These are phyloP conservation scores for Pseudognaphalium luteoalbum DNA, from an alignment of 129 eudicot species.

Conservation along the genomic window DNA sequence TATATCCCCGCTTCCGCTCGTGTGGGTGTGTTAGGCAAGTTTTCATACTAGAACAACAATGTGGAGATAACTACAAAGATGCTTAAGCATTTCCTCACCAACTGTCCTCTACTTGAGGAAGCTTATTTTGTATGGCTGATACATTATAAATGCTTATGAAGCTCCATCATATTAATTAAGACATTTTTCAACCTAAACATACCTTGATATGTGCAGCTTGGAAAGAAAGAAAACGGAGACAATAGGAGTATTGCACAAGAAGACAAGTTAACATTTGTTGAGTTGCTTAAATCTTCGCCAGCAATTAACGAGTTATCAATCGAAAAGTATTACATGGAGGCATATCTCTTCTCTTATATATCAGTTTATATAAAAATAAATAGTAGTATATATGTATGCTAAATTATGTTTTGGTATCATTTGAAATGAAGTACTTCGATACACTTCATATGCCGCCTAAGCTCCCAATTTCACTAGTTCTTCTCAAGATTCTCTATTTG, in stretches of 20 bases:
- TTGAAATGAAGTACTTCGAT: neutral
- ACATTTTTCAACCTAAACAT: neutral
- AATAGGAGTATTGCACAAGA: neutral
- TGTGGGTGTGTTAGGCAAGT: too few species aligned
- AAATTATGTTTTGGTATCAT: neutral
- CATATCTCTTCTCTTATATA: too few species aligned
- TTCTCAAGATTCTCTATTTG: neutral
- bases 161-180: neutral
- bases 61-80: slow-evolving; percentile 12
- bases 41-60: neutral
- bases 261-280: neutral
- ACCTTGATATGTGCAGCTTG: neutral
- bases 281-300: slow-evolving; percentile 1
- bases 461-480: neutral
- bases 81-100: slow-evolving; percentile 22
- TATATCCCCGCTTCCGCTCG: too few species aligned
- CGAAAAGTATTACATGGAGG: neutral
- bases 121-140: neutral
- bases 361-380: too few species aligned
- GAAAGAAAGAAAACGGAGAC: neutral
- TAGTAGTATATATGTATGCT: neutral
- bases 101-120: too few species aligned
- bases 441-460: neutral
- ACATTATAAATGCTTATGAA: neutral
- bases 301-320: neutral